Evolutionary conservation across 139 green algal genomes (phyloP).

Genomic region (Volvox reticuliferus): DNA sequence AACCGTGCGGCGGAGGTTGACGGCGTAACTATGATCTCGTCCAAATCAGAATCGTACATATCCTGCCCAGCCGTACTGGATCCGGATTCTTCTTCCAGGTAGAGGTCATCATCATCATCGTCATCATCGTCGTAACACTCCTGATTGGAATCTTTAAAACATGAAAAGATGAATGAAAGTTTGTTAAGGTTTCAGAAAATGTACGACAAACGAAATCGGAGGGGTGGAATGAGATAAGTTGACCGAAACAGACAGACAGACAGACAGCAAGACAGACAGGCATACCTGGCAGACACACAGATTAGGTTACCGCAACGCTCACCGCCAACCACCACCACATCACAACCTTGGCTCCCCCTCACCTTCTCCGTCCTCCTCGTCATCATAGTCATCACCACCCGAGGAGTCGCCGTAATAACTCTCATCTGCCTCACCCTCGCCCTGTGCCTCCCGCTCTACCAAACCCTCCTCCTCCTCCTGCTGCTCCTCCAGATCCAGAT

Average conservation of each 20-base stretch:
- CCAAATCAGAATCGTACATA: background rate
- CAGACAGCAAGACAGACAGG: no score
- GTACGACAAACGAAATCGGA: no score
- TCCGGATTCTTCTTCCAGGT: background rate
- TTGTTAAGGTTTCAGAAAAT: no score
- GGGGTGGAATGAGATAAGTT: no score
- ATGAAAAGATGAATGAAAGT: no score
- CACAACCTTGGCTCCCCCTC: background rate
- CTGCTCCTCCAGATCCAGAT: background rate
- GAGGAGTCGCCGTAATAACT: background rate
- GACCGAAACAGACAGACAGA: no score
- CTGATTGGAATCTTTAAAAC: no score
- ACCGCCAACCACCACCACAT: no score
- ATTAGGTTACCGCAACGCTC: no score
- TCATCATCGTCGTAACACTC: constrained; percentile 7
- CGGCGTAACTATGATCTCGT: background rate
- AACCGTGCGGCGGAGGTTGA: background rate
- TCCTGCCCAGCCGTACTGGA: background rate
- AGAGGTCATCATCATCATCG: background rate
- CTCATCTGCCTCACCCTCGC: background rate
- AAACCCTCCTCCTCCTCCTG: background rate
- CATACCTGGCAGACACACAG: no score
- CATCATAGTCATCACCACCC: background rate
- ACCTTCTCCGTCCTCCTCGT: background rate
- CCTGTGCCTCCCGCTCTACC: background rate